Percentiles rank a stretch among this genome's conserved stretches.
These are phyloP conservation scores for Podila verticillata DNA, from an alignment of 192 early-diverging fungal species.

Conservation along the genomic window DNA sequence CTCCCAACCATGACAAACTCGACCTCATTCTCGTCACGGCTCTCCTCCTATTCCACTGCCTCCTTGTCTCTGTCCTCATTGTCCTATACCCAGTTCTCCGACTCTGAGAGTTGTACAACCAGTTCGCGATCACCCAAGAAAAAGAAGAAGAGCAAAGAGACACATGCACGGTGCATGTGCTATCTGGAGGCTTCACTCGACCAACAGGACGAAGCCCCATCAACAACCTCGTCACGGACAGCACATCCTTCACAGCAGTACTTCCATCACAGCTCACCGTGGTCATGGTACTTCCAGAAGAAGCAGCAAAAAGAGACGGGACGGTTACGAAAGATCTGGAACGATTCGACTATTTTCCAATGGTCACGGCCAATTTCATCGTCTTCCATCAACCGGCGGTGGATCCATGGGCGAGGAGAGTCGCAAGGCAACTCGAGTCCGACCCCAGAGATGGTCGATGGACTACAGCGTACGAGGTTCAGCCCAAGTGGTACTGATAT, in stretches of 20 bases:
- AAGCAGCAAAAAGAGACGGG: constrained; percentile 26
- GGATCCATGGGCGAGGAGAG: neutral
- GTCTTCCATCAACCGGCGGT: neutral
- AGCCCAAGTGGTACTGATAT: constrained; percentile 36
- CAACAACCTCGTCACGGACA: neutral
- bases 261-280: neutral
- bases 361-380: constrained; percentile 16
- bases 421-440: neutral
- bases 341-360: constrained; percentile 40
- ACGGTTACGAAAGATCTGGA: constrained; percentile 42
- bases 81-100: constrained; percentile 25
- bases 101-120: constrained; percentile 16
- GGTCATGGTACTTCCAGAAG: constrained; percentile 39
- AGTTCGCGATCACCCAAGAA: constrained; percentile 10
- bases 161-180: constrained; percentile 30
- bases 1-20: constrained; percentile 15
- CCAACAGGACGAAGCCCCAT: neutral
- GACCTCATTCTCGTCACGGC: constrained; percentile 20
- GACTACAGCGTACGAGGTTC: neutral
- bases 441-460: neutral
- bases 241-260: constrained; percentile 10
- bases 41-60: constrained; percentile 25
- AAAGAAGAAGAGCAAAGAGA: constrained; percentile 14
- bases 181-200: constrained; percentile 30
- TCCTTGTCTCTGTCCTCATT: constrained; percentile 18